Evolutionary conservation across 441 rosid genomes (phyloP).

Genomic region (Macaranga tanarius): DNA sequence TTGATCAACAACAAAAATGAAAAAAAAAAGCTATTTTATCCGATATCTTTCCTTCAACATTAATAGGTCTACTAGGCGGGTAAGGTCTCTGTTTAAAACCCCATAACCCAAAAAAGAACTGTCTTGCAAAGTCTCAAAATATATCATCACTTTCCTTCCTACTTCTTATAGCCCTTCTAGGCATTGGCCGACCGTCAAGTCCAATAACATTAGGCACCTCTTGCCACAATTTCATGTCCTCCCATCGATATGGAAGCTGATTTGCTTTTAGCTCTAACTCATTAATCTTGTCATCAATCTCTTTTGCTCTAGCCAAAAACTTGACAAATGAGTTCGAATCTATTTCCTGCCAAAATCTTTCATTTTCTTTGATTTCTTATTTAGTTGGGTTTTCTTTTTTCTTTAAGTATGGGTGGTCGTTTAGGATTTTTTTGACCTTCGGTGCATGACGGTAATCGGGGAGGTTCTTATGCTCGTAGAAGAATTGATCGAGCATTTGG

Average conservation of each 20-base stretch:
- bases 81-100: conserved; percentile 87
- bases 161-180: conserved; percentile 70
- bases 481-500: conserved; percentile 56
- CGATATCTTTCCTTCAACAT: too few relatives aligned
- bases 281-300: conserved; percentile 57
- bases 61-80: conserved; percentile 77
- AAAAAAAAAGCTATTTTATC: too few relatives aligned
- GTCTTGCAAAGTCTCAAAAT: conserved; percentile 87
- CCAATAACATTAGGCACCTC: conserved; percentile 73
- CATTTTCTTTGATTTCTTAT: conserved; percentile 62
- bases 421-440: conserved; percentile 62
- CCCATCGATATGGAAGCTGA: conserved; percentile 53
- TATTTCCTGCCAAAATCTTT: conserved; percentile 64
- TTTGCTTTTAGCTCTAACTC: conserved; percentile 61
- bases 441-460: conserved; percentile 77
- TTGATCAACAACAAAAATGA: too few relatives aligned
- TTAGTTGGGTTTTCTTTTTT: conserved; percentile 65
- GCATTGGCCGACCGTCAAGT: conserved; percentile 83
- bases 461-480: conserved; percentile 70
- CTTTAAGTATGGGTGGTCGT: conserved; percentile 55
- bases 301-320: conserved; percentile 63
- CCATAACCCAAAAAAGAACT: conserved; percentile 90
- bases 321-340: conserved; percentile 58
- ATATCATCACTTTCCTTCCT: conserved; percentile 77
- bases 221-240: conserved; percentile 72